Evolutionary conservation across 2,329 filamentous ascomycete species (phyloP), one percentile per base, ranked within the genome.

Genomic region (Cadophora gregata): DNA sequence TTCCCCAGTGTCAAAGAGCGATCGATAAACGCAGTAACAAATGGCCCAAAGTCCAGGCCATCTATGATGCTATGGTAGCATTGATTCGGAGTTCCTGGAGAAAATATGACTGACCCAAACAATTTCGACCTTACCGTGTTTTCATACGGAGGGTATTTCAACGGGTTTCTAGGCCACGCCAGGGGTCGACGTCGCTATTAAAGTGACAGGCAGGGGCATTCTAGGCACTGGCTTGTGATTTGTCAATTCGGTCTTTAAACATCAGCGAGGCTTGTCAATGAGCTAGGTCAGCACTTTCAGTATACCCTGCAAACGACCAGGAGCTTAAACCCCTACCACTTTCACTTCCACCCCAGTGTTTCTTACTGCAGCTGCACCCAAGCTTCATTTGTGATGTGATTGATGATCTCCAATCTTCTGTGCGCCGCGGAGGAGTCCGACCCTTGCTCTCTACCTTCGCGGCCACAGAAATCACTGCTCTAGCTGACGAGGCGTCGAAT

Each of bases 391-490:
- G 25, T 56, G 33, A 47, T 29, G 21, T 60, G 36, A 31, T 48
- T 29, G 42, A 60, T 38, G 58, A 63, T 63, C 62, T 58, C 53
- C 62, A 47, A 58, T 48, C 51, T 58, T 63, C 62, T 63, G 62
- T 63, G 62, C 62, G 42, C 38, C 62, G 62, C 62, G 62, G 62
- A 63, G 24, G 62, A 55, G 60, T 31, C 62, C 53, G 38, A 58
- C 50, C 62, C 50, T 48, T 33, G 42, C 62, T 63, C 33, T 51
- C 19, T 33, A n/a, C 58, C 42, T 31, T 48, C 33, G 50, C 42
- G 27, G 58, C 62, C 62, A 63, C 5, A 58, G 27, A 56, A 55
- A 36, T 58, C n/a, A 9, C 62, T 29, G 19, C 38, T 33, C 25
- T 48, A 38, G 29, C 29, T 42, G 31, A 63, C 14, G 50, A 62